phyloP scores from a whole-genome alignment of 345 rosid species.

The Salix purpurea region DNA sequence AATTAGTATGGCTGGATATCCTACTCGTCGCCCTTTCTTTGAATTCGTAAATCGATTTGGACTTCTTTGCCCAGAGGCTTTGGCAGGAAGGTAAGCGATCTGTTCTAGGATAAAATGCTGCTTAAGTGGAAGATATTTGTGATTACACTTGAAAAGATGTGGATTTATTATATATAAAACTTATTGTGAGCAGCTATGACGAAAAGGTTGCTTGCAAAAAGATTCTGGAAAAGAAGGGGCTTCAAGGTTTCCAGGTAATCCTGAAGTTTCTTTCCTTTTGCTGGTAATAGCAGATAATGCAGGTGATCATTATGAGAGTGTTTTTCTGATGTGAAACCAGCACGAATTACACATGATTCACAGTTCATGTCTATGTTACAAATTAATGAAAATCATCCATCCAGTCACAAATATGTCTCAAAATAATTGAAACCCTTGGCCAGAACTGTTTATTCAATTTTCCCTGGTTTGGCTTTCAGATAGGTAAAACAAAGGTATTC shows the following conservation, averaged over 20 bases:
- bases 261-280: constrained; percentile 9
- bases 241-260: constrained; percentile 85
- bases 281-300: constrained; percentile 1
- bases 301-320: background rate
- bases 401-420: background rate
- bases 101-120: background rate
- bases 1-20: constrained; percentile 97
- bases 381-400: background rate
- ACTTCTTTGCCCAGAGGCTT: constrained; percentile 57
- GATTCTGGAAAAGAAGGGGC: constrained; percentile 80
- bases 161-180: constrained; percentile 17
- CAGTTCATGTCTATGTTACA: background rate
- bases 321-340: background rate
- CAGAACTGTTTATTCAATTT: constrained; percentile 6
- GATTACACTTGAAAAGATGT: constrained; percentile 10
- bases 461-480: constrained; percentile 41
- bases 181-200: constrained; percentile 54
- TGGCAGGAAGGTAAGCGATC: constrained; percentile 78
- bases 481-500: constrained; percentile 93
- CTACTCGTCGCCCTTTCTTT: constrained; percentile 86
- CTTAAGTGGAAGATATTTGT: constrained; percentile 1
- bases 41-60: constrained; percentile 92
- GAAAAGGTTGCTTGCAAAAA: constrained; percentile 67
- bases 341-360: background rate
- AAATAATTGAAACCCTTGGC: background rate